Conservation (phyloP, 108 stramenopile species). For the Discostella pseudostelligera region DNA sequence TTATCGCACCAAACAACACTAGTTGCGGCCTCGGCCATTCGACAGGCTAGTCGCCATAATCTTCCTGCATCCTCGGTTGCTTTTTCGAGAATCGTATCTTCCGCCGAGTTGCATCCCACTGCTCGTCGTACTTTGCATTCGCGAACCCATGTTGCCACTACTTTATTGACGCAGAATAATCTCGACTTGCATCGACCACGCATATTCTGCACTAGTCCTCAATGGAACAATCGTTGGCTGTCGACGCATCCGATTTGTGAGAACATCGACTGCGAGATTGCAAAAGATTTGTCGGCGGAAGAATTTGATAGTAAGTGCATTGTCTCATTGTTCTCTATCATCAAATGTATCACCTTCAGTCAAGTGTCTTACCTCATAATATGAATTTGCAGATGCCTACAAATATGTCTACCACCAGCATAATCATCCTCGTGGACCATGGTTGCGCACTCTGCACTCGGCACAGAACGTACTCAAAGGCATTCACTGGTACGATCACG, state of each 20-base stretch:
- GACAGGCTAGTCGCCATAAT: conserved; percentile 6
- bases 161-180: not conserved
- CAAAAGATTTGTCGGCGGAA: conserved; percentile 28
- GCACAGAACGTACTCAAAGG: conserved; percentile 25
- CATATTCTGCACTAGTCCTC: not conserved
- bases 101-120: not conserved
- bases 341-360: not conserved
- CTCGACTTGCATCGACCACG: not conserved
- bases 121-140: not conserved
- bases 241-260: conserved; percentile 29
- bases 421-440: conserved; percentile 36
- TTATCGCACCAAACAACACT: conserved; percentile 1
- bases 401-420: conserved; percentile 33
- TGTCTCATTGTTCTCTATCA: not conserved
- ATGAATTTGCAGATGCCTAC: conserved; percentile 14
- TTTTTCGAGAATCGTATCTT: conserved; percentile 11
- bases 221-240: conserved; percentile 10
- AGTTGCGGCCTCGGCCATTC: not conserved
- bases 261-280: conserved; percentile 10
- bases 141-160: not conserved
- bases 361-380: not conserved
- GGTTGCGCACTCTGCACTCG: conserved; percentile 25
- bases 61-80: conserved; percentile 25
- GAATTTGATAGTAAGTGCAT: conserved; percentile 31
- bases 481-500: not conserved